A percentile compares a stretch with the other conserved stretches of the same genome.
Conservation (phyloP, 2,329 filamentous ascomycete genomes). For the Lasiodiplodia sp. region DNA sequence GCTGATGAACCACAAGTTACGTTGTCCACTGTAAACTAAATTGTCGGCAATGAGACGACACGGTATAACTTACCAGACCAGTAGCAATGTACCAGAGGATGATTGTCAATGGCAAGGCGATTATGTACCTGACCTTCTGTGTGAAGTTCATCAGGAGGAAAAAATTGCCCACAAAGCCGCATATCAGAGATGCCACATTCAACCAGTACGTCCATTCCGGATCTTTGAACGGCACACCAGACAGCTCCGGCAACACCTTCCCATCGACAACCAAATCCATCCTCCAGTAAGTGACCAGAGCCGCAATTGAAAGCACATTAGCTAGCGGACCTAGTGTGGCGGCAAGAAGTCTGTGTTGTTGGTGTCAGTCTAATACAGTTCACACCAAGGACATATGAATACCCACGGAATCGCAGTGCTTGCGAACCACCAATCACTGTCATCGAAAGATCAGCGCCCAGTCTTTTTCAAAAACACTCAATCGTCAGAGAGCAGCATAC, state of each 20-base stretch:
- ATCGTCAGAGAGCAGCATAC: background rate
- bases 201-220: constrained; percentile 76
- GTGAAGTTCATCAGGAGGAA: constrained; percentile 90
- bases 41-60: background rate
- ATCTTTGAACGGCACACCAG: constrained; percentile 67
- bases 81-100: constrained; percentile 75
- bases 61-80: constrained; percentile 57
- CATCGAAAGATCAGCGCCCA: background rate
- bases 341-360: constrained; percentile 65
- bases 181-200: constrained; percentile 78
- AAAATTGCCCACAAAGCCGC: constrained; percentile 79
- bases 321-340: constrained; percentile 86
- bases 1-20: background rate
- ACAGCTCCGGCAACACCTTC: constrained; percentile 58
- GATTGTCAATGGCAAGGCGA: constrained; percentile 85
- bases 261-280: constrained; percentile 61
- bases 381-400: too few species aligned
- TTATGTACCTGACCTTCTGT: constrained; percentile 75
- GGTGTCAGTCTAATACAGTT: background rate
- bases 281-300: constrained; percentile 82
- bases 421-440: constrained; percentile 49
- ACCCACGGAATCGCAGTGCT: constrained; percentile 45
- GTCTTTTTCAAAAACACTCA: background rate
- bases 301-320: constrained; percentile 86
- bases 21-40: background rate